Evolutionary conservation across 1,139 yeast genomes (phyloP), one percentile per base, ranked within the genome.

Genomic region (Taphrina betulina): DNA sequence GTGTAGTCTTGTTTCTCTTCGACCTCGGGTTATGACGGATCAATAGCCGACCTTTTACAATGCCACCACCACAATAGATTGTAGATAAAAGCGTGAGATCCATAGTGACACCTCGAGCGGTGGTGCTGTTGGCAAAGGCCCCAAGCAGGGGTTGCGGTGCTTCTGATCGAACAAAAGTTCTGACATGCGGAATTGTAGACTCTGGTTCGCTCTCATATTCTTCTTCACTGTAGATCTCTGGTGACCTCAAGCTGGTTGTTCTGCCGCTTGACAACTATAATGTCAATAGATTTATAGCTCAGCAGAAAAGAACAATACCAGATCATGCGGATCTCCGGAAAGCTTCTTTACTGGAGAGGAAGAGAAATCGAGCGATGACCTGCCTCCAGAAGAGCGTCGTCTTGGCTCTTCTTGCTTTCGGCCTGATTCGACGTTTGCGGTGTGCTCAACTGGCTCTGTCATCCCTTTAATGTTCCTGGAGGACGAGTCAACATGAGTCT

Each of bases 121-220:
- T 14, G 1, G 54, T 22, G 10, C 10, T 7, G 10, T 40, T 23
- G 17, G 44, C 26, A 8, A 24, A 22, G n/a, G 54, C 10, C 17
- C 41, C 24, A 5, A 48, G 31, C 5, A 50, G 41, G 12, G 38
- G 46, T 34, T 50, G 54, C 10, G 54, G 54, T 22, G 54, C 46
- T 22, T 29, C 40, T 16, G 44, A 23, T 4, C 54, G 54, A 16
- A 50, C 54, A 24, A 50, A 50, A 3, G 54, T 50, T 20, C 44
- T 41, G 16, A 40, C 46, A 8, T 31, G 29, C n/a, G 48, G 48
- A 19, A 43, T 43, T 2, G 48, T 37, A 17, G 38, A 31, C 10
- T 43, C 48, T 5, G 20, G 8, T 5, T 29, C 48, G 28, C 38
- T 33, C 4, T 43, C 48, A n/a, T 10, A 5, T 10, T 33, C 38